Base-by-base conservation (phyloP, 148 eudicot species). In the Rhododendron molle region DNA sequence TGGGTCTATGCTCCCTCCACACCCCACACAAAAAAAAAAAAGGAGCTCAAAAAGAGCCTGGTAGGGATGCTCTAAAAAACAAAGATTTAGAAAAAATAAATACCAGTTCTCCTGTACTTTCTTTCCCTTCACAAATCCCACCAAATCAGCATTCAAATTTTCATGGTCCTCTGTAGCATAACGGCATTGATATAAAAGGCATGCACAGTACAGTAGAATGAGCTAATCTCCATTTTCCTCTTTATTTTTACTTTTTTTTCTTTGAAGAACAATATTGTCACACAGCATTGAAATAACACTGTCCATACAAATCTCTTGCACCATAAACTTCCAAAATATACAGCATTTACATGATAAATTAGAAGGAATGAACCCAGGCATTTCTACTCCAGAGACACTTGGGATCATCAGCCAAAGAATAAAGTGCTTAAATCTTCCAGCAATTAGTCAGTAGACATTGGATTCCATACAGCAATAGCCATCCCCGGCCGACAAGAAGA, bases 291-390 rank as follows among this genome's bases (percentile, higher is more conserved):
- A 76, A 83, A 86, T 86, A 93, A 89, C 85, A 40, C 80, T 78
- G 87, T 86, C 81, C 86, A 87, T 87, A 86, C 86, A 90, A 87
- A 91, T 85, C 81, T 86, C 76, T 50, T 47, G 85, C 28, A 38
- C n/a, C 79, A 82, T 81, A 85, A 86, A 86, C 85, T 46, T 83
- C 88, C 88, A 92, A 40, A 40, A 88, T 90, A 90, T 94, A 92
- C 92, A 93, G 69, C 88, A 94, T 94, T 86, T 92, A 93, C 96
- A 38, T 28, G 90, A 89, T 90, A 32, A 89, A 92, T 91, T 89
- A 89, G 88, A 87, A 83, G 87, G 47, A 88, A 86, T 58, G 87
- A 87, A 89, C 81, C 87, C 81, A 38, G 82, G 79, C 90, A 80
- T 46, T 16, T 58, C 56, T 46, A 40, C 50, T 81, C 84, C 81